phyloP scores from a whole-genome alignment of 345 rosid species.

The Garcia nutans region DNA sequence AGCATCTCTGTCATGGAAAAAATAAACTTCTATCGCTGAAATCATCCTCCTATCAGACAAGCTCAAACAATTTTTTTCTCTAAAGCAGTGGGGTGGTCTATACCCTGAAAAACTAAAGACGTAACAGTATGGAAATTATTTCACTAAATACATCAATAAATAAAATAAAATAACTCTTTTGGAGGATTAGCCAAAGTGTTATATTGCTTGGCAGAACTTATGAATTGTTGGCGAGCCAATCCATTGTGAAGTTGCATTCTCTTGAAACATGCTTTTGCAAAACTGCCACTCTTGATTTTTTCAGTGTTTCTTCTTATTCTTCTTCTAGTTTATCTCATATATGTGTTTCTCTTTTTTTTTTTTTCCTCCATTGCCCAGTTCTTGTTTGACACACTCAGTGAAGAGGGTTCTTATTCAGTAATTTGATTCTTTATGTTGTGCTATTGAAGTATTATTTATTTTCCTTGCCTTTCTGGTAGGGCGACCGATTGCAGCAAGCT shows the following conservation, averaged over 20 bases:
- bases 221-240: neutral
- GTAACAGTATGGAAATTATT: too few species aligned
- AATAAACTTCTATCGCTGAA: neutral
- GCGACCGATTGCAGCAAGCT: conserved; percentile 53
- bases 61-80: neutral
- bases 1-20: neutral
- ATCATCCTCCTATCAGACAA: neutral
- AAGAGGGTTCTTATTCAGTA: conserved; percentile 1
- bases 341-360: neutral
- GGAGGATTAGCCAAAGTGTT: neutral
- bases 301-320: neutral
- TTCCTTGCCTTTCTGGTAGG: conserved; percentile 36
- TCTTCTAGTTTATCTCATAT: neutral
- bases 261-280: neutral
- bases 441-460: neutral
- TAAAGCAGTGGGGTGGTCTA: neutral
- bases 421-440: neutral
- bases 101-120: neutral
- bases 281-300: neutral
- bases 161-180: neutral
- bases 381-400: neutral
- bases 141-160: neutral
- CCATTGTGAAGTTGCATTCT: neutral
- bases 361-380: neutral
- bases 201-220: neutral